Evolutionary conservation across 2,329 filamentous ascomycete genomes (phyloP), one percentile per base, ranked within the genome.

Genomic region (Talaromyces rugulosus): DNA sequence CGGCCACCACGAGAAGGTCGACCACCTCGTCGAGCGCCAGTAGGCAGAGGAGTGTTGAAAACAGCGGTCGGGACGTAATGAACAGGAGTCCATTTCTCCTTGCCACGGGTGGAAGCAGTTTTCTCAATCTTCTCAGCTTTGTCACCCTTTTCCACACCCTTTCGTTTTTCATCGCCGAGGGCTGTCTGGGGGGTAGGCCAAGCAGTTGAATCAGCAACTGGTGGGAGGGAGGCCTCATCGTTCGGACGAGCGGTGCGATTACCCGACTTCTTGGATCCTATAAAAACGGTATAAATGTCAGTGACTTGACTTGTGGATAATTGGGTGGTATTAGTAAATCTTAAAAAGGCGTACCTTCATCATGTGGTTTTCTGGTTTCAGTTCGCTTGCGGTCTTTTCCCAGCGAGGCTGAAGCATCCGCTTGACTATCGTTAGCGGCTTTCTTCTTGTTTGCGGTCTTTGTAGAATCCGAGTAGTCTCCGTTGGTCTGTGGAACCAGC

Each of bases 181-280:
- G 88, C 89, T 56, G 83, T 88, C 68, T 96, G 91, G 0, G 92
- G 92, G 2, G 94, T 98, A 16, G 95, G 95, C 95, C 95, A 99
- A 23, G 87, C 87, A 59, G 86, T 81, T 56, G 91, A 83, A 74
- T 98, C 93, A 62, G 85, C 87, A 54, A 91, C 89, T 2, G 90
- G 83, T 30, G 90, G 90, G 36, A 85, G 80, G 50, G 78, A 72
- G 51, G 61, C 64, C 53, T 64, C 62, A 50, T 66, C 65, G 4
- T 57, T 51, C 6, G 62, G 55, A 33, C 66, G 66, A 55, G 61
- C 61, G 23, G 34, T 60, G 47, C 64, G 65, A 40, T 62, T 55
- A 51, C 58, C 62, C 50, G 60, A 56, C 60, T 69, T 70, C 62
- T 64, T 70, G 16, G 65, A 62, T 47, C 62, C 67, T 70, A 53